Evolutionary conservation across 2,329 filamentous ascomycete genomes (phyloP).

Genomic region (Celoporthe dispersa): DNA sequence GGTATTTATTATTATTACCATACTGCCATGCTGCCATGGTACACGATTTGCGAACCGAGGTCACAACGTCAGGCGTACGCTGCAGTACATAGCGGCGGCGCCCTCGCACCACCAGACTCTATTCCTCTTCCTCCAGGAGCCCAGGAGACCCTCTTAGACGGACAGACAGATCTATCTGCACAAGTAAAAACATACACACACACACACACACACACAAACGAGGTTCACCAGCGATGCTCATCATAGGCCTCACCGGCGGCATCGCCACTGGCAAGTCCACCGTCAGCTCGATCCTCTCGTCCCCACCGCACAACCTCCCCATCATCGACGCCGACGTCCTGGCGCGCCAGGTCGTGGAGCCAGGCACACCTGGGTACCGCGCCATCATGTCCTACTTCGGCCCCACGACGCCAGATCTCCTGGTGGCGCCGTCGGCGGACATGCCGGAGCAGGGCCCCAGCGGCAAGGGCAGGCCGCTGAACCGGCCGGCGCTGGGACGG

Average conservation of each 20-base stretch:
- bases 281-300: constrained; percentile 80
- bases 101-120: not conserved
- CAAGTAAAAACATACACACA: not conserved
- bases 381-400: constrained; percentile 83
- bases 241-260: constrained; percentile 94
- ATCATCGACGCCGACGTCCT: constrained; percentile 93
- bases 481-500: constrained; percentile 81
- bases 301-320: constrained; percentile 81
- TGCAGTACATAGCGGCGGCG: not conserved
- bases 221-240: constrained; percentile 67
- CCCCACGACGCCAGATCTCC: constrained; percentile 81
- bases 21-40: too few relatives aligned
- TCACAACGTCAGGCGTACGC: constrained; percentile 2
- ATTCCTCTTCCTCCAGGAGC: not conserved
- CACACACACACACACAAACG: not conserved
- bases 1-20: too few relatives aligned
- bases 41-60: not conserved
- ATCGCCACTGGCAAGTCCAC: constrained; percentile 99
- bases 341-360: constrained; percentile 91
- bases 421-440: constrained; percentile 62
- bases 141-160: not conserved
- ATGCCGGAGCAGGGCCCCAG: constrained; percentile 58
- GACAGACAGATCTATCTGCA: not conserved
- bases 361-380: constrained; percentile 81
- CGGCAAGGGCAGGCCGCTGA: constrained; percentile 74